phyloP scores from a whole-genome alignment of 2,329 filamentous ascomycete species.

The Amphichorda felina region DNA sequence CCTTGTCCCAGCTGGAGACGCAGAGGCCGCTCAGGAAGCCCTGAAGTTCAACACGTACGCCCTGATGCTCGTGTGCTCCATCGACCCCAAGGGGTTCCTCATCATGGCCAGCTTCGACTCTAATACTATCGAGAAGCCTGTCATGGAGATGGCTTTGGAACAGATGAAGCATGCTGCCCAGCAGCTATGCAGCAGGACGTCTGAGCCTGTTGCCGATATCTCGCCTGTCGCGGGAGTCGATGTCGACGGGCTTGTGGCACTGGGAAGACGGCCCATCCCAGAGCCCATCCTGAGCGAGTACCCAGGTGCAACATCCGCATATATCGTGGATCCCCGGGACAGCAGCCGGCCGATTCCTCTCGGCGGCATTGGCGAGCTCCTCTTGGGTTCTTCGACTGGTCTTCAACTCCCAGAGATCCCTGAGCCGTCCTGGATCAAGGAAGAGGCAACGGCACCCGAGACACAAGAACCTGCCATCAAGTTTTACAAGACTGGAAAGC shows the following conservation, averaged over 20 bases:
- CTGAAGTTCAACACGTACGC: conserved; percentile 48
- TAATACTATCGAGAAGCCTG: conserved; percentile 36
- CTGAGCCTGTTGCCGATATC: conserved; percentile 19
- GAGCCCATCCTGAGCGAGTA: conserved; percentile 11
- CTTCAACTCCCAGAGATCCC: conserved; percentile 12
- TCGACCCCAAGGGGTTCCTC: conserved; percentile 41
- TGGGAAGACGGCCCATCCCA: neutral
- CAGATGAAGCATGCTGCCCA: conserved; percentile 39
- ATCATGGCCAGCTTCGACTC: conserved; percentile 56
- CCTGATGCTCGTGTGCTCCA: conserved; percentile 53
- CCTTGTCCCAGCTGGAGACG: conserved; percentile 42
- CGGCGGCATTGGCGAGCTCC: conserved; percentile 30
- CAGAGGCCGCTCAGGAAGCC: conserved; percentile 46
- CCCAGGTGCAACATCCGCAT: conserved; percentile 16
- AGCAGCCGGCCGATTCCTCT: conserved; percentile 21
- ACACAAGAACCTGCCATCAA: conserved; percentile 5
- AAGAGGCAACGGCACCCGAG: conserved; percentile 1
- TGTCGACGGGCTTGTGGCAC: conserved; percentile 14
- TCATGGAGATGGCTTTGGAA: conserved; percentile 39
- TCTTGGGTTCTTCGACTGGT: conserved; percentile 20
- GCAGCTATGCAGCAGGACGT: conserved; percentile 29
- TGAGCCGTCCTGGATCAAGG: conserved; percentile 16
- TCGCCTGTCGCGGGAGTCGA: conserved; percentile 21
- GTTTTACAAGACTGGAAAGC: conserved; percentile 26
- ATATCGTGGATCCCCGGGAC: conserved; percentile 26